These are phyloP conservation scores for Malassezia obtusa DNA, from an alignment of 1,284 basidiomycete species.

Conservation along the genomic window DNA sequence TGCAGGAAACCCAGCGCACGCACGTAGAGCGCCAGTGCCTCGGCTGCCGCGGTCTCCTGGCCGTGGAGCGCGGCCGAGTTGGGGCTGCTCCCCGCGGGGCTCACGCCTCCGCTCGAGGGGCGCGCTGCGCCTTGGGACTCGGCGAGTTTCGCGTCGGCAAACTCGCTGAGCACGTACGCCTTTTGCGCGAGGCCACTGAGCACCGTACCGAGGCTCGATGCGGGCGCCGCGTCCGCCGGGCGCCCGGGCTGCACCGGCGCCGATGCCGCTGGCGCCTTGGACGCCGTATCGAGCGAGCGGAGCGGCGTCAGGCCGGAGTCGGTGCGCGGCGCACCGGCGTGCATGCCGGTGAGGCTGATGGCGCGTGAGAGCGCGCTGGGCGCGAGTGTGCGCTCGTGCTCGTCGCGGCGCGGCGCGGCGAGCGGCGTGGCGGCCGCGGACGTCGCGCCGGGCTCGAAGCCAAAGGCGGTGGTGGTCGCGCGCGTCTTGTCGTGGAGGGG, in stretches of 20 bases:
- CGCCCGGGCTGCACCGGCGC: not conserved
- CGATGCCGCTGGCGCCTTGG: not conserved
- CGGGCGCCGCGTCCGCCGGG: slow-evolving; percentile 37
- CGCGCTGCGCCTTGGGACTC: slow-evolving; percentile 45
- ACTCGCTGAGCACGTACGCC: slow-evolving; percentile 80
- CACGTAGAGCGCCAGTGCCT: slow-evolving; percentile 79
- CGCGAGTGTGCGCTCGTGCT: not conserved
- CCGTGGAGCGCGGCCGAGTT: slow-evolving; percentile 14
- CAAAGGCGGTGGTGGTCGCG: not conserved
- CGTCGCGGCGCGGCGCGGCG: not conserved
- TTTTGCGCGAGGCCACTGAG: slow-evolving; percentile 89
- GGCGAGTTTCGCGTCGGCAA: slow-evolving; percentile 85
- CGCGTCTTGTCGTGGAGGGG: not conserved
- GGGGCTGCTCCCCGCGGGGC: slow-evolving; percentile 11
- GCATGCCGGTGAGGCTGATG: slow-evolving; percentile 65
- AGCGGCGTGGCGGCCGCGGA: not conserved
- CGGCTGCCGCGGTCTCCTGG: slow-evolving; percentile 54
- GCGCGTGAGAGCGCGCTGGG: slow-evolving; percentile 59
- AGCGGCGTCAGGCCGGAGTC: too few species aligned
- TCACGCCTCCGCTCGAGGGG: not conserved
- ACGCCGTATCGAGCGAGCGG: not conserved
- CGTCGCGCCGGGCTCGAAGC: not conserved
- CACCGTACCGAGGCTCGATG: slow-evolving; percentile 64
- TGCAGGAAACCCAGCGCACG: slow-evolving; percentile 84
- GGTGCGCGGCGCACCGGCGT: slow-evolving; percentile 57